Percentiles rank a stretch among this genome's conserved stretches.
Evolutionary conservation across 2,329 filamentous ascomycete species (phyloP).

Genomic region (Ambrosiella cleistominuta): DNA sequence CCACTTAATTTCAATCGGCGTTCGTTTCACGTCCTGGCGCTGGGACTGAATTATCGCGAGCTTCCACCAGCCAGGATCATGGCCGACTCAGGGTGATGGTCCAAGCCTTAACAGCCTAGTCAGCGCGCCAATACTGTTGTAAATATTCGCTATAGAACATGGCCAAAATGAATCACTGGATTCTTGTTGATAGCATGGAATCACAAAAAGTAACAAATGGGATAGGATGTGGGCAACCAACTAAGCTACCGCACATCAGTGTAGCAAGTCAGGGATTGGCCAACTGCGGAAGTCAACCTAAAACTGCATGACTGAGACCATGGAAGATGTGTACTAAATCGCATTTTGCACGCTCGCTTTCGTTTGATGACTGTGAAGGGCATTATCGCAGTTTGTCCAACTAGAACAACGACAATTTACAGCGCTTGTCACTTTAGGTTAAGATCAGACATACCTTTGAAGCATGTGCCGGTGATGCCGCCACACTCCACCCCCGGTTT

Average conservation of each 20-base stretch:
- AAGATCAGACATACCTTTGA: slow-evolving; percentile 17
- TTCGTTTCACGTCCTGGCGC: not conserved
- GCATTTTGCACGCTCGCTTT: not conserved
- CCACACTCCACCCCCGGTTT: slow-evolving; percentile 8
- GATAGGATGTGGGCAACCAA: not conserved
- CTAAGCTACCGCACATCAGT: not conserved
- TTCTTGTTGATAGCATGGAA: not conserved
- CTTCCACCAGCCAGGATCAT: not conserved
- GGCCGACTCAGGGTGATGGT: not conserved
- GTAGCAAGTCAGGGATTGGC: not conserved
- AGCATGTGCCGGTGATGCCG: slow-evolving; percentile 20
- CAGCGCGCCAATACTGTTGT: not conserved
- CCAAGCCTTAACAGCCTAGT: not conserved
- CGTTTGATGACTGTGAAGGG: not conserved
- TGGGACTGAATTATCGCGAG: not conserved
- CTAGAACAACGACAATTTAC: too few species aligned
- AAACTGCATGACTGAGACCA: not conserved
- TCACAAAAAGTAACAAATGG: not conserved
- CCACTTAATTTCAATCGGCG: not conserved
- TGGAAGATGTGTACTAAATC: not conserved
- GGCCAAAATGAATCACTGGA: not conserved
- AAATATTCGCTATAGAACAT: not conserved
- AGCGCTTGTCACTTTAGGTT: slow-evolving; percentile 28
- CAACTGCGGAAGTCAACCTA: too few species aligned
- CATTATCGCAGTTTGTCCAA: too few species aligned